Conservation (phyloP, 1,284 basidiomycete genomes). For the Cryptococcus maquisensis region DNA sequence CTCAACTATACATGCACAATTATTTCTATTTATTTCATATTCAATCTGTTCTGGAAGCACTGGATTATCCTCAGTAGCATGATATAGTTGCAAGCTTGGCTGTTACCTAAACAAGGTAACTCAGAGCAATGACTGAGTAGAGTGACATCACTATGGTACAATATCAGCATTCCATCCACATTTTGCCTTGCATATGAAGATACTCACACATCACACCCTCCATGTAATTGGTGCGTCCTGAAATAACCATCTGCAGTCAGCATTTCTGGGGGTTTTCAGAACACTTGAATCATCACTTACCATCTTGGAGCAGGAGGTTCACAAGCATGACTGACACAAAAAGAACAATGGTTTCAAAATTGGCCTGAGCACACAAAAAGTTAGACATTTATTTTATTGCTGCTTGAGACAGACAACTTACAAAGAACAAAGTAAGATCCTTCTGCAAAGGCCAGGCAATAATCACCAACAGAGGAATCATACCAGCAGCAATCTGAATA, state of each 20-base stretch:
- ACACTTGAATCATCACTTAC: conserved; percentile 64
- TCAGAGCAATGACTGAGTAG: conserved; percentile 61
- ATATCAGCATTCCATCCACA: background rate
- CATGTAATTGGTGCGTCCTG: conserved; percentile 79
- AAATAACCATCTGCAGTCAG: background rate
- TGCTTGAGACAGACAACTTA: conserved; percentile 30
- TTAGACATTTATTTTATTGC: background rate
- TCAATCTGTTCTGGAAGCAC: too few species aligned
- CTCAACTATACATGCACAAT: too few species aligned
- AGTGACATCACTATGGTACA: conserved; percentile 54
- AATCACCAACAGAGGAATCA: conserved; percentile 76
- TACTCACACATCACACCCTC: conserved; percentile 58
- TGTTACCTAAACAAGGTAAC: conserved; percentile 33
- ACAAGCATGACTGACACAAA: conserved; percentile 81
- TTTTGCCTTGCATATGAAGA: background rate
- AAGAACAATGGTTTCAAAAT: conserved; percentile 66
- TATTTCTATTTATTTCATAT: too few species aligned
- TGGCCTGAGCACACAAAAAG: conserved; percentile 17
- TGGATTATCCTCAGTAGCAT: too few species aligned
- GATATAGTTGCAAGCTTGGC: too few species aligned
- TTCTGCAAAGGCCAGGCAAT: conserved; percentile 74
- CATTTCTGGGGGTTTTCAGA: conserved; percentile 10
- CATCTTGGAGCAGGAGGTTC: conserved; percentile 70
- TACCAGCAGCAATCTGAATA: conserved; percentile 87
- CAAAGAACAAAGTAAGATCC: conserved; percentile 77